Base-by-base conservation (phyloP, 345 rosid genomes). In the Citropsis articulata region DNA sequence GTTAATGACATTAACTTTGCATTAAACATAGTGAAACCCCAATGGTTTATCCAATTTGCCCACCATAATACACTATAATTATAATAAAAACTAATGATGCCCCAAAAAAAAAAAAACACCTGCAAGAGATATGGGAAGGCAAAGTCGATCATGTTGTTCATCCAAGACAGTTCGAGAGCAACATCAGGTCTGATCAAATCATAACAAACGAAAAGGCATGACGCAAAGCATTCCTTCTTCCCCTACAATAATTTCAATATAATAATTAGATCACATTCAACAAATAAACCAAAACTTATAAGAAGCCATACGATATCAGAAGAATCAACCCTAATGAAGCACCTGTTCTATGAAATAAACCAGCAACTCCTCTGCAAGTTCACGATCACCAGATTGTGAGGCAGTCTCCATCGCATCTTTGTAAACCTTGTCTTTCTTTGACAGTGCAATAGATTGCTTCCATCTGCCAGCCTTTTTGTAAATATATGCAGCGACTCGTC, bases 321-420 rank as follows among this genome's bases (percentile, higher is more conserved):
- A 62, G 28, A 3, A 33, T 64, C 25, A 25, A 74, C 28, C 77
- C 57, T 28, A 61, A 14, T 40, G 35, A 40, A 40, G 21, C 14
- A 25, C 99, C 98, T 92, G 90, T 82, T 93, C 97, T 38, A 92
- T 94, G 93, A 96, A 96, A 89, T 94, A 96, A 76, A 90, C 91
- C 53, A 94, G 94, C 69, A 96, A 85, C 87, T 96, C 98, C 83
- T 96, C 99, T 0, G 99, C 97, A 81, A 94, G 94, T 83, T 96
- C 98, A 64, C 91, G 94, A 36, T 96, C 99, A 69, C 99, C 98
- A 35, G 97, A 94, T 83, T 96, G 99, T 6, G 99, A 96, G 65
- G 97, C 97, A 77, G 99, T 94, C 89, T 94, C 98, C 98, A 96
- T 96, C 66, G 98, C 97, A 88, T 96, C 99, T 79, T 89, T 96